A percentile compares a stretch with the other conserved stretches of the same genome.
Evolutionary conservation across 2,329 filamentous ascomycete species (phyloP).

Genomic region (Sporothrix mexicana): DNA sequence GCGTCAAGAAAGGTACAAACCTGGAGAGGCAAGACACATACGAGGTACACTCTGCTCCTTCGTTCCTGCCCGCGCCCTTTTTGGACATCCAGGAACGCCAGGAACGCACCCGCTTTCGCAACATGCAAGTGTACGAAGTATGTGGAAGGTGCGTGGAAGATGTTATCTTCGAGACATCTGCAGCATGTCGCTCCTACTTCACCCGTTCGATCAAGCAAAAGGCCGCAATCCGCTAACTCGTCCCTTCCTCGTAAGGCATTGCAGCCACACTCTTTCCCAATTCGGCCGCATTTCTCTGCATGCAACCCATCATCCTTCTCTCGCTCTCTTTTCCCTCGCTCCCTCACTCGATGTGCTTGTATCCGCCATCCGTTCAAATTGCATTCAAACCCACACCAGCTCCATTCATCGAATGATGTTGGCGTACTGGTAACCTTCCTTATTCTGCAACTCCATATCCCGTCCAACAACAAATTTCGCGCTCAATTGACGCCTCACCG

Average conservation of each 20-base stretch:
- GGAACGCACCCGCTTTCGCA: constrained; percentile 17
- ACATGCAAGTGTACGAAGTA: no score
- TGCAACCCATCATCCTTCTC: constrained; percentile 11
- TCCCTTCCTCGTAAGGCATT: constrained; percentile 21
- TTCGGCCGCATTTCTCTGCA: constrained; percentile 16
- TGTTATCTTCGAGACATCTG: neutral
- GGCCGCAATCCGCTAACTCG: neutral
- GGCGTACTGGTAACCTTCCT: no score
- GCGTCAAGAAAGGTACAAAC: neutral
- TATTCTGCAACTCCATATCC: no score
- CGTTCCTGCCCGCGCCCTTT: constrained; percentile 20
- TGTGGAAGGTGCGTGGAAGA: neutral
- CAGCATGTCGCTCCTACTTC: constrained; percentile 15
- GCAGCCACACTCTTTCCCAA: constrained; percentile 25
- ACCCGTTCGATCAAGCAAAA: neutral
- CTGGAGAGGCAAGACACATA: neutral
- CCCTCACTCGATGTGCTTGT: neutral
- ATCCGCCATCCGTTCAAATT: neutral
- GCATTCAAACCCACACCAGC: neutral
- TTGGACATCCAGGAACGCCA: constrained; percentile 13
- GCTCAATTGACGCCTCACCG: constrained; percentile 17
- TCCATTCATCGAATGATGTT: constrained; percentile 1
- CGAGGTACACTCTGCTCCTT: neutral
- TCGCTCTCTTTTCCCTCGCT: neutral
- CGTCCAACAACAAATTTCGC: neutral